Evolutionary conservation across 2,329 filamentous ascomycete genomes (phyloP).

Genomic region (Myriosclerotinia scirpicola): DNA sequence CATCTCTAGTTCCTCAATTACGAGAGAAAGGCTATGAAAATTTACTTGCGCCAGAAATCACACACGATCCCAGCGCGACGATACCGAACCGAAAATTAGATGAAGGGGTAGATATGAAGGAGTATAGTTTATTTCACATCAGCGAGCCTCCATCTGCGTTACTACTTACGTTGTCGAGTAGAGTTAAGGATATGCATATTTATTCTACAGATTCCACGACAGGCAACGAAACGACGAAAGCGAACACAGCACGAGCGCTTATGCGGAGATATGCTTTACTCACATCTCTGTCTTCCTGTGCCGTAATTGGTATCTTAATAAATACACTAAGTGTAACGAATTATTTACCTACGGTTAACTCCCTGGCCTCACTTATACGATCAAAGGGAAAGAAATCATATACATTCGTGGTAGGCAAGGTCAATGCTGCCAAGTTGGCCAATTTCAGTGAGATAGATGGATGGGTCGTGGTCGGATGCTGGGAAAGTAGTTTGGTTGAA

Average conservation of each 20-base stretch:
- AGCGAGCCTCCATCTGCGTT: constrained; percentile 81
- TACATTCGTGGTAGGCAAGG: constrained; percentile 92
- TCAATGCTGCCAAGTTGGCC: constrained; percentile 92
- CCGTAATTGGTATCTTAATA: constrained; percentile 90
- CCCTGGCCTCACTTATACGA: constrained; percentile 70
- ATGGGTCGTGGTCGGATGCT: constrained; percentile 97
- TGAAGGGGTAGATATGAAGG: constrained; percentile 43
- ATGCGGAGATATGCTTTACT: constrained; percentile 87
- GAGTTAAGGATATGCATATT: constrained; percentile 76
- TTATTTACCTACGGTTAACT: constrained; percentile 77
- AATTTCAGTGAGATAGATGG: constrained; percentile 95
- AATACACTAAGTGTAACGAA: constrained; percentile 93
- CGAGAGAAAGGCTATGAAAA: constrained; percentile 64
- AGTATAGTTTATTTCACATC: constrained; percentile 75
- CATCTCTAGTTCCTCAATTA: constrained; percentile 56
- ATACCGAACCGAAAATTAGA: constrained; percentile 75
- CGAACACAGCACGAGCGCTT: constrained; percentile 56
- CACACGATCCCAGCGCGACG: constrained; percentile 74
- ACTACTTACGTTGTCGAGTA: constrained; percentile 81
- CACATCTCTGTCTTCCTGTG: constrained; percentile 73
- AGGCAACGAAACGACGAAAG: constrained; percentile 38
- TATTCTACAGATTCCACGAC: constrained; percentile 56
- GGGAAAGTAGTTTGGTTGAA: constrained; percentile 92
- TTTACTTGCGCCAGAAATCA: constrained; percentile 67
- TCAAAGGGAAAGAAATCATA: constrained; percentile 91